Percentiles rank a stretch among this genome's conserved stretches.
Conservation (phyloP, 225 moss, liverwort and hornwort species). For the Physcomitrellopsis africana region DNA sequence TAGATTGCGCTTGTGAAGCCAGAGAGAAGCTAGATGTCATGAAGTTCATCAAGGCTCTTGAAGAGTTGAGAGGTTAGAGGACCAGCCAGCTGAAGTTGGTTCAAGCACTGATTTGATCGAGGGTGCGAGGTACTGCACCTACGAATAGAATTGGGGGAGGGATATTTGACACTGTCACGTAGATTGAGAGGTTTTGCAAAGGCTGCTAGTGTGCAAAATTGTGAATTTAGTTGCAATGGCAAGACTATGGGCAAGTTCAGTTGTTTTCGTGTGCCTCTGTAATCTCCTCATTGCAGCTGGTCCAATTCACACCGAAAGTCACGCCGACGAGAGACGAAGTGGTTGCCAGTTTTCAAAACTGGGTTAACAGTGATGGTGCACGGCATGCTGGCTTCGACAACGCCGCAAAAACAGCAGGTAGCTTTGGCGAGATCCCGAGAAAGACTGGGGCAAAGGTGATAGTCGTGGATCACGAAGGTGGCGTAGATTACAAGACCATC, state of each 20-base stretch:
- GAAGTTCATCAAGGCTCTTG: conserved; percentile 3
- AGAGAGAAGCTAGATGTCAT: background rate
- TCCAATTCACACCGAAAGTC: conserved; percentile 1
- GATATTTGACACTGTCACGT: too few species aligned
- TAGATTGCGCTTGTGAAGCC: conserved; percentile 19
- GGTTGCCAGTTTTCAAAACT: conserved; percentile 44
- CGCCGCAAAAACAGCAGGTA: background rate
- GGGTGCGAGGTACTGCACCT: background rate
- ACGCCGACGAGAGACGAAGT: conserved; percentile 40
- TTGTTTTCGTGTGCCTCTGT: conserved; percentile 22
- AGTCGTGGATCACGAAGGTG: conserved; percentile 63
- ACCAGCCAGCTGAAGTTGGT: background rate
- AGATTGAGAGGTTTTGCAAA: background rate
- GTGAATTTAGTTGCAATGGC: conserved; percentile 33
- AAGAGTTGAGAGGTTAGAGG: background rate
- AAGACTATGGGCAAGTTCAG: conserved; percentile 21
- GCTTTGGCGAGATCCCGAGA: conserved; percentile 17
- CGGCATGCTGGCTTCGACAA: conserved; percentile 29
- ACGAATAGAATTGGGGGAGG: background rate
- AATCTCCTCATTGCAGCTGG: conserved; percentile 9
- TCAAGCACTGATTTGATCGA: background rate
- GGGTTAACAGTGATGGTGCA: conserved; percentile 45
- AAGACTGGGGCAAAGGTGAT: conserved; percentile 47
- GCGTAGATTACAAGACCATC: conserved; percentile 57
- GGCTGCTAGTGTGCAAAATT: background rate